Evolutionary conservation across 176 grass and related monocot species (phyloP).

Genomic region (Zea luxurians): DNA sequence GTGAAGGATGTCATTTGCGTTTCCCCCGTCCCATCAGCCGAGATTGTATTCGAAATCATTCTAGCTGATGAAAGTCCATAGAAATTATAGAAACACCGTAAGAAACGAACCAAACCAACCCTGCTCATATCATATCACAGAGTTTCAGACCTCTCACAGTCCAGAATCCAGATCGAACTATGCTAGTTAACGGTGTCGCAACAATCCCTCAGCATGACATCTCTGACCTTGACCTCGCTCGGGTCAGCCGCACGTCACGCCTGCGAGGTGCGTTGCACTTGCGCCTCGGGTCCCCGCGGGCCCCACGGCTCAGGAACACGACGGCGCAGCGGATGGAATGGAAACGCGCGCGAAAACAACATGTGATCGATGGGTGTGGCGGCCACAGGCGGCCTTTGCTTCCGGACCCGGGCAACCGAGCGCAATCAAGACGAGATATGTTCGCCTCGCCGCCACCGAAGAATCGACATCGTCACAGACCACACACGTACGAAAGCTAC

Average conservation of each 20-base stretch:
- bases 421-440: not conserved
- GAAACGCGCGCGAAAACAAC: constrained; percentile 7
- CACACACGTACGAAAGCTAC: not conserved
- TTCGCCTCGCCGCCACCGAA: not conserved
- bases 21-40: no score
- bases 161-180: no score
- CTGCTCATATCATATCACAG: no score
- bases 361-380: constrained; percentile 29
- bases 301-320: not conserved
- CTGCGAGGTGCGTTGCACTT: not conserved
- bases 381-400: constrained; percentile 27
- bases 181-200: no score
- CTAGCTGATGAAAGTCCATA: no score
- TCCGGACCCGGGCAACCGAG: not conserved
- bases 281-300: not conserved
- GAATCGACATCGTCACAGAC: constrained; percentile 2
- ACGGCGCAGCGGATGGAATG: not conserved
- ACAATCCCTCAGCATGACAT: constrained; percentile 24
- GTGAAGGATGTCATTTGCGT: no score
- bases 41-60: no score
- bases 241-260: not conserved
- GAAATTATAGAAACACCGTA: no score
- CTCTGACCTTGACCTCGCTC: constrained; percentile 34
- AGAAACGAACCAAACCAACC: no score
- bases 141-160: not conserved